Conservation (phyloP, 192 early-diverging fungal genomes). For the Entomortierella parvispora region DNA sequence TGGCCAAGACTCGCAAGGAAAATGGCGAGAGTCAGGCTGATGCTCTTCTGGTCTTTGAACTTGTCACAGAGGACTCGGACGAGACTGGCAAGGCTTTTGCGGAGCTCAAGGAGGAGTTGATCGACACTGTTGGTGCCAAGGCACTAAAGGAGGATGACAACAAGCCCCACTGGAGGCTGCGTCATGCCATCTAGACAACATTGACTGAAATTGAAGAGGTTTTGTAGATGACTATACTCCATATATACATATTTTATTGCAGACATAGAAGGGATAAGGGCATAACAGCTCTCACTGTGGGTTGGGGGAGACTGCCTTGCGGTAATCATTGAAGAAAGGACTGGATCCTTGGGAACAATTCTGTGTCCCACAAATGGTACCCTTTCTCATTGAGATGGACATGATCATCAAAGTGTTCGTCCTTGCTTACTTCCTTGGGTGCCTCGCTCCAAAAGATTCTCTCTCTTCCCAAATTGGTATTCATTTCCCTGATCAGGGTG, state of each 20-base stretch:
- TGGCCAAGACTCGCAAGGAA: constrained; percentile 70
- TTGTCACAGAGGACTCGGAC: constrained; percentile 38
- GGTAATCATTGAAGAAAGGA: no score
- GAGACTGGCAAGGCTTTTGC: constrained; percentile 42
- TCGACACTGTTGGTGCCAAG: constrained; percentile 32
- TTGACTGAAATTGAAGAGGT: no score
- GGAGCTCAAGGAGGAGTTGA: constrained; percentile 25
- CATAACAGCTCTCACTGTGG: no score
- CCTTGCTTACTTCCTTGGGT: background rate
- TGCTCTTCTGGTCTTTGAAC: constrained; percentile 41
- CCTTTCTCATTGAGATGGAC: constrained; percentile 13
- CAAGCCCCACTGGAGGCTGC: constrained; percentile 51
- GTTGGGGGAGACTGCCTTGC: no score
- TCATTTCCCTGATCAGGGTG: constrained; percentile 10
- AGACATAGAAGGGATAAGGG: no score
- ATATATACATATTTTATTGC: no score
- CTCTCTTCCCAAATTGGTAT: background rate
- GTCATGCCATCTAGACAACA: background rate
- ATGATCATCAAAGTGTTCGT: constrained; percentile 10
- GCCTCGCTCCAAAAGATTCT: constrained; percentile 13
- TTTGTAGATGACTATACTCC: no score
- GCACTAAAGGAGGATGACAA: constrained; percentile 47
- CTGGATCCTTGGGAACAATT: background rate
- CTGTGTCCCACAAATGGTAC: constrained; percentile 4
- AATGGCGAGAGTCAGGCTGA: constrained; percentile 52